These are phyloP conservation scores for Colletotrichum orchidophilum DNA, from an alignment of 2,329 filamentous ascomycete genomes.

Conservation along the genomic window DNA sequence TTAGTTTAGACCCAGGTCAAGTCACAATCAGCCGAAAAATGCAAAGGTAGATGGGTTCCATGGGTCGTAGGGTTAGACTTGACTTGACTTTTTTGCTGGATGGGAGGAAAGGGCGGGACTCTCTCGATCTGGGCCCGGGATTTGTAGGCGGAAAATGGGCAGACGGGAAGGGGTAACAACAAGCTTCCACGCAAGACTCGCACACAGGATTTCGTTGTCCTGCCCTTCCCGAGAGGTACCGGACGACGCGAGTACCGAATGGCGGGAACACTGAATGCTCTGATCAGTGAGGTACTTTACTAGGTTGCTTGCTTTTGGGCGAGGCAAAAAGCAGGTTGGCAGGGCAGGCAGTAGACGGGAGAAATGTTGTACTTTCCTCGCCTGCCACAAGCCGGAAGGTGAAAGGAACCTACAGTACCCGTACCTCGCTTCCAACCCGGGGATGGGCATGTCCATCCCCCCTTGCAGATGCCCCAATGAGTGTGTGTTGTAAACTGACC, in stretches of 20 bases:
- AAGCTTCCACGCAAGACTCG: slow-evolving; percentile 14
- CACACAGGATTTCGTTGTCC: neutral
- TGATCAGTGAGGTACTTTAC: neutral
- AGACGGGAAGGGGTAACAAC: slow-evolving; percentile 1
- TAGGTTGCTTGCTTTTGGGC: neutral
- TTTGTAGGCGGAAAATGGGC: slow-evolving; percentile 15
- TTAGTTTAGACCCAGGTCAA: slow-evolving; percentile 9
- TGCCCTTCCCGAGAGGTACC: slow-evolving; percentile 16
- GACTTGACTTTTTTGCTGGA: slow-evolving; percentile 15
- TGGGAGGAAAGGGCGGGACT: slow-evolving; percentile 10
- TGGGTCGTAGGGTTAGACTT: slow-evolving; percentile 28
- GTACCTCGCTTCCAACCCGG: neutral
- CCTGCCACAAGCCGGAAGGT: neutral
- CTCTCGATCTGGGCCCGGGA: slow-evolving; percentile 19
- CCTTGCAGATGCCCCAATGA: slow-evolving; percentile 15
- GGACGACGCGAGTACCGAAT: slow-evolving; percentile 27
- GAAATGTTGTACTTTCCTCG: slow-evolving; percentile 6
- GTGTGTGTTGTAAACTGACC: slow-evolving; percentile 15
- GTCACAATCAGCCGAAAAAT: slow-evolving; percentile 25
- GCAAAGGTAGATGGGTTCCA: slow-evolving; percentile 12
- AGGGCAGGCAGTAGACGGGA: neutral
- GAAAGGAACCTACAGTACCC: too few relatives aligned
- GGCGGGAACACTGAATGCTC: neutral
- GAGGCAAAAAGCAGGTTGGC: neutral
- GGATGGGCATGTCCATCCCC: neutral